Percentiles rank a stretch among this genome's conserved stretches.
phyloP scores from a whole-genome alignment of 106 monocot genomes.

The Dendrobium huoshanense region DNA sequence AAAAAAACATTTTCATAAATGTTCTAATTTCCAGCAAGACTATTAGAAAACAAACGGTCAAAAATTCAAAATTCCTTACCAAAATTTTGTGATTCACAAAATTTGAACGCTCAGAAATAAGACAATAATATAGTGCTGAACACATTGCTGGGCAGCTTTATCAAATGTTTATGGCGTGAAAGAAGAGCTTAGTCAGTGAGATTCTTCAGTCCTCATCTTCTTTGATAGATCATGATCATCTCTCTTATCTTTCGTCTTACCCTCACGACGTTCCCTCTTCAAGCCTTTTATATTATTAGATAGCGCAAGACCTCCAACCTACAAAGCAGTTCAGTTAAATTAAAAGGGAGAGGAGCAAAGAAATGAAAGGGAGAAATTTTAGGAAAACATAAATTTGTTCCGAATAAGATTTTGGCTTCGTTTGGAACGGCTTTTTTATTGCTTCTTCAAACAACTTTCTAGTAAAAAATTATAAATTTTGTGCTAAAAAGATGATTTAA shows the following conservation, averaged over 20 bases:
- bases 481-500: too few species aligned
- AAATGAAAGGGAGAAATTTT: too few species aligned
- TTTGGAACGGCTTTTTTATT: too few species aligned
- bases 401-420: too few species aligned
- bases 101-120: not conserved
- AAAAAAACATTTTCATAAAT: not conserved
- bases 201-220: conserved; percentile 15
- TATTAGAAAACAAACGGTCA: not conserved
- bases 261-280: conserved; percentile 78
- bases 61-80: not conserved
- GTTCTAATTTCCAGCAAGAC: not conserved
- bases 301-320: conserved; percentile 55
- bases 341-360: not conserved
- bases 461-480: too few species aligned
- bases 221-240: conserved; percentile 19
- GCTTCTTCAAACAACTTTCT: too few species aligned
- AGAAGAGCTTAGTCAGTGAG: conserved; percentile 7
- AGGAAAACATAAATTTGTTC: too few species aligned
- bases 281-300: conserved; percentile 61
- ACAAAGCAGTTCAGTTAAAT: conserved; percentile 4
- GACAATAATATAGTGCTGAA: not conserved
- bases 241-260: conserved; percentile 32
- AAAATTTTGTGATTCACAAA: not conserved
- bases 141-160: not conserved
- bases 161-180: not conserved